Base-by-base conservation (phyloP, 495 filamentous ascomycete genomes). In the Daldinia childiae region DNA sequence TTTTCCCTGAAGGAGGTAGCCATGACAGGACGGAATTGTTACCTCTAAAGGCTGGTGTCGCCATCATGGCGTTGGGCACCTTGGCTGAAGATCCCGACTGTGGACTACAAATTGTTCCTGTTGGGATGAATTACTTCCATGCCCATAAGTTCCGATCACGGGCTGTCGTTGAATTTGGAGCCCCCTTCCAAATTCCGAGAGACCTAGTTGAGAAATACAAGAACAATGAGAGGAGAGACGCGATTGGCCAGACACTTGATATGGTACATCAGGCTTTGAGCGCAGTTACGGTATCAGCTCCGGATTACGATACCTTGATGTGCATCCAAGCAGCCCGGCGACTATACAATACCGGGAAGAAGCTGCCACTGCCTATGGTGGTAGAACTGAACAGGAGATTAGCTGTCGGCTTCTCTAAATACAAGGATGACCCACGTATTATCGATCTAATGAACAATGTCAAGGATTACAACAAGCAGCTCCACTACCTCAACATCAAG, bases 71-170 rank as follows among this genome's bases (percentile, higher is more conserved):
- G 24, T 87, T 99, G 54, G 95, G 95, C 21, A 92, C 96, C 3
- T 84, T 99, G 30, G 92, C 92, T n/a, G 90, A 91, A 43, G 87
- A 93, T 54, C 95, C 94, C 4, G 86, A 96, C 69, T 97, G 91
- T 76, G 94, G 91, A n/a, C 77, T 99, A 69, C 96, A 93, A 79
- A 98, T 99, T 73, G 92, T 99, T n/a, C 96, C 96, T n/a, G 95
- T 93, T 56, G 96, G 96, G 66, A 98, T 98, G 95, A 99, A 99
- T 76, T 99, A 99, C 80, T 99, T 99, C 81, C 95, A 99, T 80
- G 92, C 95, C 4, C 95, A 99, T 82, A 99, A 98, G 78, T 99
- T 99, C 81, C 90, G 95, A 17, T 99, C 95, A 56, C 87, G 95
- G 76, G 96, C 96, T 39, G 95, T 99, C 1, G 88, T 99, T 66